These are phyloP conservation scores for Bipolaris gigantea DNA, from an alignment of 2,329 filamentous ascomycete species.

Conservation along the genomic window DNA sequence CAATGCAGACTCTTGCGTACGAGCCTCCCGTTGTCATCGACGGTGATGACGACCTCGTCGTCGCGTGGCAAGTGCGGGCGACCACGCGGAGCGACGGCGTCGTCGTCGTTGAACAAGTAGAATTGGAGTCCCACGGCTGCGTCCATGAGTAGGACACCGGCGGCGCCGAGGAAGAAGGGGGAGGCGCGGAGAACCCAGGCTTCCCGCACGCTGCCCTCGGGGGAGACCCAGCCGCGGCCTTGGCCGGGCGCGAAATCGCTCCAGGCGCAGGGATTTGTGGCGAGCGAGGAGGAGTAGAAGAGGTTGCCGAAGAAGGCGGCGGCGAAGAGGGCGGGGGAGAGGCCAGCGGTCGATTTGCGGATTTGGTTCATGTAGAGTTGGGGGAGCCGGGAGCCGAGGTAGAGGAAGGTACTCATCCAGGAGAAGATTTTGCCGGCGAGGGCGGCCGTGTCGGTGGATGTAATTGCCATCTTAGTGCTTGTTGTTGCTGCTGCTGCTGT, in stretches of 20 bases:
- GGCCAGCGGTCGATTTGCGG: conserved; percentile 64
- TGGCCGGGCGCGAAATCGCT: conserved; percentile 55
- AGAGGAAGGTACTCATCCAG: conserved; percentile 49
- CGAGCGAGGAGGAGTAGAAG: conserved; percentile 65
- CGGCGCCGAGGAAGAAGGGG: conserved; percentile 68
- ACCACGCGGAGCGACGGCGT: conserved; percentile 31
- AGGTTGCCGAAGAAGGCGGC: conserved; percentile 70
- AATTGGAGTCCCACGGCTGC: conserved; percentile 66
- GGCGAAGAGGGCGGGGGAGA: conserved; percentile 64
- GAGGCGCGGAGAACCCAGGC: conserved; percentile 62
- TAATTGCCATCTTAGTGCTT: conserved; percentile 12
- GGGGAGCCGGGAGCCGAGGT: conserved; percentile 49
- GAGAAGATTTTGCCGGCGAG: conserved; percentile 49
- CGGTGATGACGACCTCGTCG: conserved; percentile 53
- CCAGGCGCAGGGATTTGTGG: conserved; percentile 68
- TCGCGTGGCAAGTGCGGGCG: conserved; percentile 28
- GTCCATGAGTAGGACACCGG: conserved; percentile 65
- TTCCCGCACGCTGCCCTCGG: conserved; percentile 55
- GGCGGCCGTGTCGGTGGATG: conserved; percentile 20
- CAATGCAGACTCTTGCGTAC: conserved; percentile 53
- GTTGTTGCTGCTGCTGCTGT: background rate
- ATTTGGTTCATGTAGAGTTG: conserved; percentile 68
- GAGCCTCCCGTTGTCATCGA: conserved; percentile 39
- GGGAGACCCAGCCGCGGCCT: conserved; percentile 62
- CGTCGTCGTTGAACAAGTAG: conserved; percentile 60